phyloP scores from a whole-genome alignment of 257 asterid genomes.

The Cynanchum wilfordii region DNA sequence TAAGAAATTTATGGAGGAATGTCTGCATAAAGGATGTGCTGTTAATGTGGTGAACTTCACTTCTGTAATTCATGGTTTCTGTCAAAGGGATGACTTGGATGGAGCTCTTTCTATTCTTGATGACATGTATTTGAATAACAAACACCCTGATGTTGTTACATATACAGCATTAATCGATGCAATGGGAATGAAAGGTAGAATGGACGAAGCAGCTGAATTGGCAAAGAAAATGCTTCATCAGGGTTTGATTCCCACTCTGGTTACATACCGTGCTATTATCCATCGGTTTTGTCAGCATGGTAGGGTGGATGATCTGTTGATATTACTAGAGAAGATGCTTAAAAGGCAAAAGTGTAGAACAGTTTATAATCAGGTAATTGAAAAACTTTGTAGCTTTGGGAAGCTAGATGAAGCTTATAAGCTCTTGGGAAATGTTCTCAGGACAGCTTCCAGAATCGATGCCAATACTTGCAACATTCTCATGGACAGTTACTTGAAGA shows the following conservation, averaged over 20 bases:
- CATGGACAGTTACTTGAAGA: conserved; percentile 57
- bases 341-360: conserved; percentile 47
- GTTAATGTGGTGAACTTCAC: conserved; percentile 84
- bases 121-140: conserved; percentile 82
- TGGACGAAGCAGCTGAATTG: conserved; percentile 64
- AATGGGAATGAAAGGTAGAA: conserved; percentile 60
- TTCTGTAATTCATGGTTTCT: conserved; percentile 79
- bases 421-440: conserved; percentile 65
- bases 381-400: conserved; percentile 72
- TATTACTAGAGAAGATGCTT: conserved; percentile 68
- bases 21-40: conserved; percentile 76
- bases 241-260: conserved; percentile 78
- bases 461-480: conserved; percentile 64
- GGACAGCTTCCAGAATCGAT: conserved; percentile 66
- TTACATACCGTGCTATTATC: conserved; percentile 72
- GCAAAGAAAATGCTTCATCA: conserved; percentile 68
- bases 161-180: conserved; percentile 62
- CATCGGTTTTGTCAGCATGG: conserved; percentile 66
- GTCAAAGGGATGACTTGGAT: conserved; percentile 63
- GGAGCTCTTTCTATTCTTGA: conserved; percentile 87
- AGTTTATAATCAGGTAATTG: conserved; percentile 70
- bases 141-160: conserved; percentile 83
- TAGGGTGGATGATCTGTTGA: conserved; percentile 54
- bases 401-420: conserved; percentile 63
- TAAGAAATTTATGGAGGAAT: conserved; percentile 65